A percentile compares a stretch with the other conserved stretches of the same genome.
Conservation (phyloP, 169 alveolate genomes). For the Eimeria falciformis region DNA sequence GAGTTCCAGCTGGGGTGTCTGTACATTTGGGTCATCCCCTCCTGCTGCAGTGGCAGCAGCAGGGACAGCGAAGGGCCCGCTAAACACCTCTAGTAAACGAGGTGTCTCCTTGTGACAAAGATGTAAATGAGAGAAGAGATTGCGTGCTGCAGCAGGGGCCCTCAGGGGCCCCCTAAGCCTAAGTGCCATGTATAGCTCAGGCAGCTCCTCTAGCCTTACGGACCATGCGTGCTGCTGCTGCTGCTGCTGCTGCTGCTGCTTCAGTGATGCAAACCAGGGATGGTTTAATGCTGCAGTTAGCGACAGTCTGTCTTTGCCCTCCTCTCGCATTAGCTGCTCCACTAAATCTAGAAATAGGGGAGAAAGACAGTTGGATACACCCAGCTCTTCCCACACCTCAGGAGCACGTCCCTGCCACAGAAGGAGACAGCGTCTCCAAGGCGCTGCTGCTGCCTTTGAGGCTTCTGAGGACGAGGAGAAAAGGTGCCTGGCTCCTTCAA, state of each 20-base stretch:
- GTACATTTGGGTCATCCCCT: background rate
- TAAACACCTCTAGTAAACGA: background rate
- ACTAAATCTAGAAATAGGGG: background rate
- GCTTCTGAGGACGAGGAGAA: conserved; percentile 5
- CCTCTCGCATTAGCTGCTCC: background rate
- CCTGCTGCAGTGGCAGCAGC: conserved; percentile 15
- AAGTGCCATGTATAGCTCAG: conserved; percentile 20
- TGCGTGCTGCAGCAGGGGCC: background rate
- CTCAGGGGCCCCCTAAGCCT: too few relatives aligned
- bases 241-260: conserved; percentile 52
- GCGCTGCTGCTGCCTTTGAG: conserved; percentile 12
- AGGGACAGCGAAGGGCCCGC: too few relatives aligned
- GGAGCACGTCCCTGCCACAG: conserved; percentile 38
- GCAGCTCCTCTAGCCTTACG: conserved; percentile 32
- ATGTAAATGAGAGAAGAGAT: background rate
- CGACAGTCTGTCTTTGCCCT: conserved; percentile 4
- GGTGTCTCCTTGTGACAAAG: too few relatives aligned
- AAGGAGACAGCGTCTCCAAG: conserved; percentile 33
- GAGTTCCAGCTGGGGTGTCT: background rate
- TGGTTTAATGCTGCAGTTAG: conserved; percentile 27
- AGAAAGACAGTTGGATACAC: conserved; percentile 18
- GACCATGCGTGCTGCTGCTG: conserved; percentile 43
- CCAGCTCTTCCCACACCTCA: conserved; percentile 34
- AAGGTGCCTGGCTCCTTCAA: conserved; percentile 28
- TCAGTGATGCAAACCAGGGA: conserved; percentile 42